Evolutionary conservation across 2,329 filamentous ascomycete species (phyloP), one percentile per base, ranked within the genome.

Genomic region (Fusarium sp.): DNA sequence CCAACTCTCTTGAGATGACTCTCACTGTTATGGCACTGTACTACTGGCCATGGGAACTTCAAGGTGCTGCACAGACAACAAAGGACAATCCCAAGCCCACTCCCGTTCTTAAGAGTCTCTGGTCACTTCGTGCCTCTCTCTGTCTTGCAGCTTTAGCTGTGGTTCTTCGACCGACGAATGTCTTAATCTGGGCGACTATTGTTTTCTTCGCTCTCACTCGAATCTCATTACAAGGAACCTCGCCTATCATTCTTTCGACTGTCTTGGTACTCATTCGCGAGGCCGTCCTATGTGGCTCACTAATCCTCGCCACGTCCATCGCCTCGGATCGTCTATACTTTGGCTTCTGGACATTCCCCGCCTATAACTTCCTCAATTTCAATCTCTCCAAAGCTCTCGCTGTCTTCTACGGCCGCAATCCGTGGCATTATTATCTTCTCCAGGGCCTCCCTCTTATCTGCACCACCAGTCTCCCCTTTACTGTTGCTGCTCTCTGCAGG

Each of bases 1-100:
- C 95, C 54, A 99, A 99, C 80, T 96, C 90, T 51, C 82, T 98
- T 6, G 96, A 99, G 82, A 93, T 91, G n/a, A 92, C 91, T 1
- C 81, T 99, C 70, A 97, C 95, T 6, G 84, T 91, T 60, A 84
- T 88, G 72, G 95, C 94, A 3, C 82, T 98, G 43, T 89, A 88
- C 76, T 87, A 90, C 72, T 98, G 93, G 92, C 95, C 96, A 14
- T 98, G 96, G 94, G 83, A 88, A 58, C 85, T 92, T 78, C 83
- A 90, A 36, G 77, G 80, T 39, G 78, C 79, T 42, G 74, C 78
- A 11, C 74, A 77, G 20, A 69, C 75, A 10, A 75, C 76, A 48
- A 83, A 83, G 72, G 77, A 77, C 58, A 79, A 81, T 60, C 76
- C 79, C 25, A 80, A 77, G 60, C 63, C 77, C 4, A 36, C 54